Conservation (phyloP, 1,139 yeast genomes). For the Yamadazyma triangularis region DNA sequence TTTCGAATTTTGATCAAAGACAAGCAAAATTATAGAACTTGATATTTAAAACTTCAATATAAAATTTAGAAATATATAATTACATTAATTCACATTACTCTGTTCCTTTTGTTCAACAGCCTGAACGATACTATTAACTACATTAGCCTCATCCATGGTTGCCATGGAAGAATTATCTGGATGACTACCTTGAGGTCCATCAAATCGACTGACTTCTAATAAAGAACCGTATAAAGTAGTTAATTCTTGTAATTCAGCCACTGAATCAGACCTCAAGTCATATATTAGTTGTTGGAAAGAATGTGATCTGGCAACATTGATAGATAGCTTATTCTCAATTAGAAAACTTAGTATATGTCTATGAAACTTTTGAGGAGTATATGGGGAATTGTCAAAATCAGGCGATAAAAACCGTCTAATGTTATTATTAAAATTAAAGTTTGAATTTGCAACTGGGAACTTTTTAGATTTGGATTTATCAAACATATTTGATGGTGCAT, state of each 20-base stretch:
- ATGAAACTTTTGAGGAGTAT: slow-evolving; percentile 46
- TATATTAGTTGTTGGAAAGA: slow-evolving; percentile 50
- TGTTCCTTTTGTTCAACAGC: slow-evolving; percentile 16
- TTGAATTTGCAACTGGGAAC: slow-evolving; percentile 1
- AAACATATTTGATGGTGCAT: too few species aligned
- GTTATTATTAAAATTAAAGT: slow-evolving; percentile 8
- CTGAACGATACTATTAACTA: slow-evolving; percentile 16
- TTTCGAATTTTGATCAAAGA: neutral
- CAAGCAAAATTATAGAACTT: too few species aligned
- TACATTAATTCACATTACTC: too few species aligned
- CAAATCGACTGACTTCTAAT: slow-evolving; percentile 41
- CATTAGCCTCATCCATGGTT: slow-evolving; percentile 14
- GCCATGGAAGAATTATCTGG: too few species aligned
- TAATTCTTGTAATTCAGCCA: slow-evolving; percentile 44
- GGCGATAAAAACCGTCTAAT: slow-evolving; percentile 19
- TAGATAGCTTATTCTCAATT: slow-evolving; percentile 48
- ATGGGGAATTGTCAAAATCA: slow-evolving; percentile 40
- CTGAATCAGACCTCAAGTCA: slow-evolving; percentile 46
- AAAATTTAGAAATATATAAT: too few species aligned
- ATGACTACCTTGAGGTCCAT: slow-evolving; percentile 6
- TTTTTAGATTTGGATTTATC: slow-evolving; percentile 5
- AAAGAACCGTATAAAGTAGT: slow-evolving; percentile 42
- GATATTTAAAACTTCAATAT: too few species aligned
- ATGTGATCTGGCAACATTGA: slow-evolving; percentile 44
- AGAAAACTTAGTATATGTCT: slow-evolving; percentile 48